Base-by-base conservation (phyloP, 2,329 filamentous ascomycete species). In the Harringtonia aguacate region DNA sequence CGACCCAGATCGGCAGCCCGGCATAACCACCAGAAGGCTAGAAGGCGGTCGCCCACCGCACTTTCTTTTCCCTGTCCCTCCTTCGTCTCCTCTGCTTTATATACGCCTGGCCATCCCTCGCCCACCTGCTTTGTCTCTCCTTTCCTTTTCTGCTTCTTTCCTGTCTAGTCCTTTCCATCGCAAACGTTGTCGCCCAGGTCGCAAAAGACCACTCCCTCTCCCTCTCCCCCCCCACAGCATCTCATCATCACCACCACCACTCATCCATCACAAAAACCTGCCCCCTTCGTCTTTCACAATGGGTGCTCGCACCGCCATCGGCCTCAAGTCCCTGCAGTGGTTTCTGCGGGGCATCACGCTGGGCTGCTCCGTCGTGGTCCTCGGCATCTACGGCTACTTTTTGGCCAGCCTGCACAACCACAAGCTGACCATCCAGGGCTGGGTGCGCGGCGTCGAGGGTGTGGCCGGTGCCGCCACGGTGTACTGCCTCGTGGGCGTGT, bases 351-450 rank as follows among this genome's bases (percentile, higher is more conserved):
- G 73, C 51, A 64, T 95, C 45, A 77, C 86, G 56, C 83, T 94
- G 62, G 70, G 76, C 58, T 85, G 79, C 60, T 72, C 82, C 9
- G 78, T 73, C 47, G 72, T 94, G 52, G 75, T 90, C 48, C 75
- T 95, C 49, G 83, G 75, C 52, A 75, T 92, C 56, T 89, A 83
- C 70, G 81, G 80, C 40, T 95, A 94, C 71, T 94, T 88, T 71
- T 77, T 95, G 40, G 78, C 83, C 9, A 74, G 83, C 9, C 75
- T 89, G 14, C 61, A 74, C 49, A 76, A 81, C 55, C 77, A 86
- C 63, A 55, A 79, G 52, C 61, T 81, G 14, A 46, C 56, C 46
- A 88, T 89, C 52, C 68, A 73, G 17, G 76, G 63, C 52, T 81
- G 75, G 66, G 66, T 82, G 47, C 79, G 81, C 45, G 86, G 85